Percentiles rank a stretch among this genome's conserved stretches.
Conservation (phyloP, 2,329 filamentous ascomycete genomes). For the Setomelanomma holmii region DNA sequence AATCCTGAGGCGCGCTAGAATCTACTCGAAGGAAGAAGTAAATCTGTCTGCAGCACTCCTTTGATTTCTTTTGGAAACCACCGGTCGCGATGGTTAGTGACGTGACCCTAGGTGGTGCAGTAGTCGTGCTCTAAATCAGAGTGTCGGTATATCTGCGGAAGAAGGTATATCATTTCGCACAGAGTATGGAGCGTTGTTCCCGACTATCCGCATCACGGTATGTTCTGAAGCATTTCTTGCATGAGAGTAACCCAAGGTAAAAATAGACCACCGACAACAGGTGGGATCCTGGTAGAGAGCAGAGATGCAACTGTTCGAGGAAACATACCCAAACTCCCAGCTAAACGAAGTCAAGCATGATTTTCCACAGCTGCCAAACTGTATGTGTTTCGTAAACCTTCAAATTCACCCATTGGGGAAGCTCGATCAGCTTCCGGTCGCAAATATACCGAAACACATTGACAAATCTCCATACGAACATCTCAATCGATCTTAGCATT, state of each 20-base stretch:
- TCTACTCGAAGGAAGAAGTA: conserved; percentile 24
- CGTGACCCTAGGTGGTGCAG: neutral
- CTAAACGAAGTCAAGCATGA: conserved; percentile 27
- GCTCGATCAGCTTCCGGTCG: conserved; percentile 10
- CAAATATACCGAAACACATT: conserved; percentile 31
- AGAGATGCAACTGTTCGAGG: conserved; percentile 15
- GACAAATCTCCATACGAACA: conserved; percentile 42
- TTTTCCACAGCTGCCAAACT: conserved; percentile 35
- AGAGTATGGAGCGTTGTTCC: conserved; percentile 5
- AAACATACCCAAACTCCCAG: conserved; percentile 29
- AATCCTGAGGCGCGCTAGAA: conserved; percentile 23
- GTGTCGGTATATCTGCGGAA: neutral
- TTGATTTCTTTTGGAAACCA: conserved; percentile 6
- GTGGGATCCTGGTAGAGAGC: conserved; percentile 17
- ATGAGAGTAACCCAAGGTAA: conserved; percentile 16
- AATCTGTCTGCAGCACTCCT: conserved; percentile 10
- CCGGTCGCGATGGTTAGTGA: neutral
- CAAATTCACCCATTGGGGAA: conserved; percentile 19
- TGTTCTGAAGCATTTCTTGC: conserved; percentile 27
- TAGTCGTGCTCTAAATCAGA: neutral
- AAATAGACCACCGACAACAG: conserved; percentile 20
- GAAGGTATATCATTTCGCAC: neutral
- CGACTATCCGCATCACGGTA: conserved; percentile 4
- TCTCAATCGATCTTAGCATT: conserved; percentile 75
- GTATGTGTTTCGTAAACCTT: conserved; percentile 40